phyloP scores from a whole-genome alignment of 2,329 filamentous ascomycete species.

The Teratosphaeria pseudoeucalypti region DNA sequence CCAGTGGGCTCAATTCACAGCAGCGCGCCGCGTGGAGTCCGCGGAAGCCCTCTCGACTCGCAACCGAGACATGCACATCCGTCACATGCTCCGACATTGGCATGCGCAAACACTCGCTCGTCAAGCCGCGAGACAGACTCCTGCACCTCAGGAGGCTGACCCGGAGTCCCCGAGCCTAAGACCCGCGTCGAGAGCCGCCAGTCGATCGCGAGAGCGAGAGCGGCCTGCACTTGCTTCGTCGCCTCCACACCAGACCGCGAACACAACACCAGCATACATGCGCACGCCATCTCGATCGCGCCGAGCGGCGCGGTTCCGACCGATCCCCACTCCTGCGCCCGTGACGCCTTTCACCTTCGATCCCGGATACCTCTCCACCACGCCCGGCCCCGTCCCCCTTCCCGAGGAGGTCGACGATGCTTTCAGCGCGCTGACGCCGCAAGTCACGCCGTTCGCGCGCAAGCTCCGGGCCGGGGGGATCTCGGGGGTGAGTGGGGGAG shows the following conservation, averaged over 20 bases:
- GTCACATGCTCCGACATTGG: conserved; percentile 48
- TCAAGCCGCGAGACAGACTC: conserved; percentile 6
- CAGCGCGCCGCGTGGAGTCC: conserved; percentile 40
- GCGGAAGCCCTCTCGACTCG: conserved; percentile 43
- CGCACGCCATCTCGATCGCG: conserved; percentile 32
- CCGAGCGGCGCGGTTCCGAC: conserved; percentile 17
- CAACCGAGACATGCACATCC: conserved; percentile 45
- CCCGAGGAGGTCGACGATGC: neutral
- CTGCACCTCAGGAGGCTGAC: conserved; percentile 8
- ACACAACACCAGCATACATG: conserved; percentile 29
- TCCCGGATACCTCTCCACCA: conserved; percentile 14
- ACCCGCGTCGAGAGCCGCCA: conserved; percentile 17
- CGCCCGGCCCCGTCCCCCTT: conserved; percentile 15
- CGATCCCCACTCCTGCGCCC: conserved; percentile 20
- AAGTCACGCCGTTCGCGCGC: conserved; percentile 29
- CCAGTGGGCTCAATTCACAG: conserved; percentile 48
- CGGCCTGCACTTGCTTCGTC: conserved; percentile 5
- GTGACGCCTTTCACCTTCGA: conserved; percentile 23
- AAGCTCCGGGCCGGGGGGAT: conserved; percentile 27
- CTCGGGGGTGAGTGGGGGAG: conserved; percentile 5
- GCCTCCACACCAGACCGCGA: conserved; percentile 4
- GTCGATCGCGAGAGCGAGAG: conserved; percentile 10
- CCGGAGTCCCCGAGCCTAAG: conserved; percentile 22
- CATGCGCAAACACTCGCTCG: conserved; percentile 32
- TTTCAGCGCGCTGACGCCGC: conserved; percentile 19